Conservation (phyloP, 1,284 basidiomycete genomes). For the Inonotus hispidus region DNA sequence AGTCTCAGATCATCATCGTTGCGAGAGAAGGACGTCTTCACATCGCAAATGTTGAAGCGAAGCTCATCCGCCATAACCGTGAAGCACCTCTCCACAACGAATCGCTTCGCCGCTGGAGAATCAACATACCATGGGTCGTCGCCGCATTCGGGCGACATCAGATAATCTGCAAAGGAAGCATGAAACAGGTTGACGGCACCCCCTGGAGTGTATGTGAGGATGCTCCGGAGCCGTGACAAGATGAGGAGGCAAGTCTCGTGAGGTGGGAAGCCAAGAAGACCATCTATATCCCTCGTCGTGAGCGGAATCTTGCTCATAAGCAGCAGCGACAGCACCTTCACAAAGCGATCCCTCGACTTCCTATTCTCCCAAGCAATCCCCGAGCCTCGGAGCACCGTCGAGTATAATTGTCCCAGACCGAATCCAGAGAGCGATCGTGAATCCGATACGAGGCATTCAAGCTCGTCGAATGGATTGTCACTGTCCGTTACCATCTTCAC, state of each 20-base stretch:
- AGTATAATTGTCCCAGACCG: slow-evolving; percentile 1
- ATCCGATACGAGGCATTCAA: not conserved
- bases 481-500: not conserved
- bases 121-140: not conserved
- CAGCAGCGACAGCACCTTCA: not conserved
- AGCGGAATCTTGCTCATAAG: not conserved
- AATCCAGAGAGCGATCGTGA: not conserved
- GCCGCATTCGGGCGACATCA: not conserved
- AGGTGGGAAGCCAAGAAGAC: not conserved
- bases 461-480: not conserved
- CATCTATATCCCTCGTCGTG: not conserved
- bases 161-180: slow-evolving; percentile 2
- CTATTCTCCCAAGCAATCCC: not conserved
- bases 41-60: slow-evolving; percentile 6
- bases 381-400: not conserved
- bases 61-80: not conserved
- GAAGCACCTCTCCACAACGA: not conserved
- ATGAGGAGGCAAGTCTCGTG: not conserved
- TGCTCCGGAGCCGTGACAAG: not conserved
- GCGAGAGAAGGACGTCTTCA: not conserved
- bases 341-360: not conserved
- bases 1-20: slow-evolving; percentile 2
- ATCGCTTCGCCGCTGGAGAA: not conserved
- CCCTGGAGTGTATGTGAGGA: not conserved
- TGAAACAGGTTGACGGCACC: not conserved